These are phyloP conservation scores for Cutaneotrichosporon sp. DNA, from an alignment of 1,284 basidiomycete genomes.

Conservation along the genomic window DNA sequence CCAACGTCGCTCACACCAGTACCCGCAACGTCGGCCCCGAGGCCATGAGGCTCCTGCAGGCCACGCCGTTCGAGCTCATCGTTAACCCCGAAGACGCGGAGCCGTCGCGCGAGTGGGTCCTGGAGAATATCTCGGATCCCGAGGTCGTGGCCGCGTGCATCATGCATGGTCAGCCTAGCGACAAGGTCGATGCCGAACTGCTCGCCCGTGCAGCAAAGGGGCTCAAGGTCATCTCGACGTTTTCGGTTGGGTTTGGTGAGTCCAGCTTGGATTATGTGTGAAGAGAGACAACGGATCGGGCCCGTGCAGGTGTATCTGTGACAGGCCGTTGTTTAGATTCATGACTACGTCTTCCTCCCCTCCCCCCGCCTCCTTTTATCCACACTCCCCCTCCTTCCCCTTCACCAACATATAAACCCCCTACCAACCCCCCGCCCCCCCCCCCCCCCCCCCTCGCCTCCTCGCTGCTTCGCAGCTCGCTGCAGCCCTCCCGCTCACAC, in stretches of 20 bases:
- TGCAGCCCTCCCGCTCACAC: background rate
- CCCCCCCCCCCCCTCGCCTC: too few relatives aligned
- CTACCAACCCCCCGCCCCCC: too few relatives aligned
- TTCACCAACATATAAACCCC: too few relatives aligned
- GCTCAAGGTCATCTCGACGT: constrained; percentile 78
- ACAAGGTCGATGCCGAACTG: constrained; percentile 67
- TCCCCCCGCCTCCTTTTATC: too few relatives aligned
- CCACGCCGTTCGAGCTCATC: constrained; percentile 54
- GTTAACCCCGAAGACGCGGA: constrained; percentile 67
- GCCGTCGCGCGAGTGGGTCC: constrained; percentile 72
- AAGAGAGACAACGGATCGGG: background rate
- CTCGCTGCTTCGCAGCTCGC: too few relatives aligned
- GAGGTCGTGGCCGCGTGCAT: constrained; percentile 47
- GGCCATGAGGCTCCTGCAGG: constrained; percentile 64
- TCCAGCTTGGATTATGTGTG: constrained; percentile 8
- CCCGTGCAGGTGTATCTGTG: background rate
- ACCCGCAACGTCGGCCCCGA: constrained; percentile 64
- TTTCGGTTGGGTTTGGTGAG: constrained; percentile 79
- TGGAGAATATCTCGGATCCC: constrained; percentile 73
- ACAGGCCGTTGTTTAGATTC: too few relatives aligned
- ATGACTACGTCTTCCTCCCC: too few relatives aligned
- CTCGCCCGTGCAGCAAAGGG: constrained; percentile 62
- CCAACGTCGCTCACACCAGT: constrained; percentile 23
- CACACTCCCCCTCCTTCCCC: too few relatives aligned
- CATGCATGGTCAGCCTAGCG: constrained; percentile 43